Evolutionary conservation across 192 early-diverging fungal genomes (phyloP).

Genomic region (Umbelopsis isabellina): DNA sequence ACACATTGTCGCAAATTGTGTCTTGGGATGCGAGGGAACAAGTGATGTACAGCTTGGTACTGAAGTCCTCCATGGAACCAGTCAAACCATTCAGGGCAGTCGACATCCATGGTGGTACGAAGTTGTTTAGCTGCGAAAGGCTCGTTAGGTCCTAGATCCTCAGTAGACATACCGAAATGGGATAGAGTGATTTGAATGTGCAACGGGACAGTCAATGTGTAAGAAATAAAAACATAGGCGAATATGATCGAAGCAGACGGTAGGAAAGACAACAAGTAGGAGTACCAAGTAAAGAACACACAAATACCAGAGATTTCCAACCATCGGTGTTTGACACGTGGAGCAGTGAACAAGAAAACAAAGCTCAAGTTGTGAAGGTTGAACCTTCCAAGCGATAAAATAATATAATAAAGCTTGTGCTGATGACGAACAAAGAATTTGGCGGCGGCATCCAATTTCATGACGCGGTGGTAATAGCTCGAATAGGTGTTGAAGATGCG

Average conservation of each 20-base stretch:
- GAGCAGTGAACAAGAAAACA: slow-evolving; percentile 63
- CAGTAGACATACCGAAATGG: slow-evolving; percentile 94
- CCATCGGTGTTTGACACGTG: slow-evolving; percentile 70
- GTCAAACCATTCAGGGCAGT: slow-evolving; percentile 91
- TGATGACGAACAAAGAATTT: slow-evolving; percentile 80
- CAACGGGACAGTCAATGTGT: slow-evolving; percentile 82
- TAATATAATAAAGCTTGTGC: slow-evolving; percentile 84
- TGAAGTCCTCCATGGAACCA: slow-evolving; percentile 98
- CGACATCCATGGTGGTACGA: slow-evolving; percentile 95
- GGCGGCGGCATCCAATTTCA: slow-evolving; percentile 80
- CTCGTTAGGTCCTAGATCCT: slow-evolving; percentile 70
- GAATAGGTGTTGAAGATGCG: slow-evolving; percentile 85
- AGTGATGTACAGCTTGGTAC: slow-evolving; percentile 95
- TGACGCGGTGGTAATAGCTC: slow-evolving; percentile 81
- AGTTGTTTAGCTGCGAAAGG: slow-evolving; percentile 85
- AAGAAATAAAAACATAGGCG: slow-evolving; percentile 75
- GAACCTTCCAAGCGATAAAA: slow-evolving; percentile 91
- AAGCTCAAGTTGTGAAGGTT: slow-evolving; percentile 85
- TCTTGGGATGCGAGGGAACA: slow-evolving; percentile 92
- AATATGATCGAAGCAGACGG: slow-evolving; percentile 67
- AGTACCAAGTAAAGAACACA: slow-evolving; percentile 83
- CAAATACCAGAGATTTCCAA: slow-evolving; percentile 77
- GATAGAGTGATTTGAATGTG: slow-evolving; percentile 97
- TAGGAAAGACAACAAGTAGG: slow-evolving; percentile 65
- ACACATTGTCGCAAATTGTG: slow-evolving; percentile 80